Base-by-base conservation (phyloP, 208 protist species). In the Phytomonas francai region DNA sequence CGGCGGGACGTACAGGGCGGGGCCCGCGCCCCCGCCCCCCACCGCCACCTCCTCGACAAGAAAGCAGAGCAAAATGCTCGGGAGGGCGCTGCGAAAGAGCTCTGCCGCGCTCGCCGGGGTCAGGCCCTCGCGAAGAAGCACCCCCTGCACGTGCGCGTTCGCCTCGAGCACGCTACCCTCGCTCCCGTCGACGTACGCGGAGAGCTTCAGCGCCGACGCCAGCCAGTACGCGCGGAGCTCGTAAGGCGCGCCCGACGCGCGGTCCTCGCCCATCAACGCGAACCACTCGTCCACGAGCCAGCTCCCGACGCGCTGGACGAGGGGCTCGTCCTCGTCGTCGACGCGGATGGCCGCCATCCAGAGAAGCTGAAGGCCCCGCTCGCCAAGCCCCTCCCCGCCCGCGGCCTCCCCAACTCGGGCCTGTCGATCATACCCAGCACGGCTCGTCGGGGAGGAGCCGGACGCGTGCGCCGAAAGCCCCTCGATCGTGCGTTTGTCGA, bases 61-160 rank as follows among this genome's bases (percentile, higher is more conserved):
- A 3, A 83, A 71, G 63, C 83, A 89, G 69, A 76, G 79, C 8
- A 89, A 59, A 63, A 92, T 92, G 70, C 77, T 83, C 4, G 86
- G 83, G 30, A 86, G 51, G 8, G 81, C 73, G 32, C 63, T 67
- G 25, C 68, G 74, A 36, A 83, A 72, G 22, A 74, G 59, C 0
- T 80, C 78, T 16, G 67, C 64, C 16, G 77, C 54, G 16, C 67
- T 65, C 0, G 49, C 33, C 7, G 71, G 32, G 5, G 57, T n/a
- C 45, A 78, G 61, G 56, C 62, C 65, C 31, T 89, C 77, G 3
- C 74, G 76, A 25, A 66, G 54, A 14, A 89, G 66, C n/a, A 92
- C 60, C 14, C 76, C 72, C 11, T 65, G 28, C 8, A 89, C 39
- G 63, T 92, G 86, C 16, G 74, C 51, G 70, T 84, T 86, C 66